Evolutionary conservation across 108 stramenopile species (phyloP), one percentile per base, ranked within the genome.

Genomic region (Cyclotella kingstonii): DNA sequence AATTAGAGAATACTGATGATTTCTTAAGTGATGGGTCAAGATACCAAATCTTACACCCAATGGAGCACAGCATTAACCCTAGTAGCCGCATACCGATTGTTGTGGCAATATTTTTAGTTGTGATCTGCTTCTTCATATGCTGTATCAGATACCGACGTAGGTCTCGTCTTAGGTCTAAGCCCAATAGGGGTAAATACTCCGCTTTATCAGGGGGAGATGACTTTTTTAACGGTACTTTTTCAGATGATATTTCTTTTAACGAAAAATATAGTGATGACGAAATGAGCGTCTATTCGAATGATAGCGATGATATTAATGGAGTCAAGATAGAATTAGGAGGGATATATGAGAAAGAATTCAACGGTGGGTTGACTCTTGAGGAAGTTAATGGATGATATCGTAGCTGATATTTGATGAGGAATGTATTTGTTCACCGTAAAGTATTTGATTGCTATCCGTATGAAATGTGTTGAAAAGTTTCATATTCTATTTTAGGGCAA

Each of bases 221-320:
- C 40, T 72, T 72, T 34, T 72, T 72, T 46, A 57, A 72, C 25
- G 70, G 70, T 7, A 72, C 70, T 22, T 72, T 72, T 35, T 72
- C 71, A 19, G 71, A 72, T 57, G 71, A 72, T 52, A 55, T 64
- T 26, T 72, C 71, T 2, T 63, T 55, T 27, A 39, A 51, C 23
- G 62, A 49, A 10, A 57, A 72, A 26, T 41, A 60, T 51, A 57
- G 55, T 29, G 68, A 61, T 54, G 71, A 72, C 27, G 71, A 72
- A 8, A 38, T 48, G 45, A 47, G 55, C 33, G 36, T 54, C 18
- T 54, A 42, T 5, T 47, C 45, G 36, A 55, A 56, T 48, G 66
- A 69, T 52, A 54, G 33, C 34, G 25, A 43, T 26, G 39, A 42
- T 33, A 45, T 44, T 25, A 28, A 43, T 42, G 54, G 43, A 25